Evolutionary conservation across 805 yeast genomes (phyloP).

Genomic region (Candida incommunis): DNA sequence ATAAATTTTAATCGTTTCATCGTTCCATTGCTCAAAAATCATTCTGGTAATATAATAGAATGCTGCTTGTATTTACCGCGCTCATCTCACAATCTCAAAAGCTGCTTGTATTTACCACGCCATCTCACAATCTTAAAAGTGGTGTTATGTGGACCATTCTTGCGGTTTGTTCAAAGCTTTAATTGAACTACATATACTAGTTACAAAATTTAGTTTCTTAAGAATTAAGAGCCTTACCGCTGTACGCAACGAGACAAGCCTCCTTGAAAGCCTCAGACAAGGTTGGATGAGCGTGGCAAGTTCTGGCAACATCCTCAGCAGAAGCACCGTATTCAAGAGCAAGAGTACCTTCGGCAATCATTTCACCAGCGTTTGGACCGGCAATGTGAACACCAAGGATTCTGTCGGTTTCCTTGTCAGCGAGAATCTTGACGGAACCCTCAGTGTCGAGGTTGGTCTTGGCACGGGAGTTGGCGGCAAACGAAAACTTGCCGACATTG

Average conservation of each 20-base stretch:
- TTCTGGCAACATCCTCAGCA: slow-evolving; percentile 93
- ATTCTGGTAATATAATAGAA: too few relatives aligned
- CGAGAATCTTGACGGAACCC: slow-evolving; percentile 89
- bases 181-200: neutral
- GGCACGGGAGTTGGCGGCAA: slow-evolving; percentile 98
- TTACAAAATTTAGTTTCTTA: slow-evolving; percentile 21
- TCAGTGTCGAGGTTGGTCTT: slow-evolving; percentile 95
- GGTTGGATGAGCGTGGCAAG: slow-evolving; percentile 98
- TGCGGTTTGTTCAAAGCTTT: neutral
- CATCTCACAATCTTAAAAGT: too few relatives aligned
- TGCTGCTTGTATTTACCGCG: too few relatives aligned
- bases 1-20: too few relatives aligned
- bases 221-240: slow-evolving; percentile 71
- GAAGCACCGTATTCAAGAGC: slow-evolving; percentile 98
- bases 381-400: slow-evolving; percentile 92
- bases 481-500: slow-evolving; percentile 96
- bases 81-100: too few relatives aligned
- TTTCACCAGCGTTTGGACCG: slow-evolving; percentile 98
- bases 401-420: slow-evolving; percentile 96
- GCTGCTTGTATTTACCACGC: too few relatives aligned
- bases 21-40: too few relatives aligned
- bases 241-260: slow-evolving; percentile 87
- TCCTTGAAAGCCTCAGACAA: slow-evolving; percentile 96
- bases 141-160: too few relatives aligned
- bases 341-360: slow-evolving; percentile 97